Conservation (phyloP, 495 filamentous ascomycete genomes). For the Aspergillus panamensis region DNA sequence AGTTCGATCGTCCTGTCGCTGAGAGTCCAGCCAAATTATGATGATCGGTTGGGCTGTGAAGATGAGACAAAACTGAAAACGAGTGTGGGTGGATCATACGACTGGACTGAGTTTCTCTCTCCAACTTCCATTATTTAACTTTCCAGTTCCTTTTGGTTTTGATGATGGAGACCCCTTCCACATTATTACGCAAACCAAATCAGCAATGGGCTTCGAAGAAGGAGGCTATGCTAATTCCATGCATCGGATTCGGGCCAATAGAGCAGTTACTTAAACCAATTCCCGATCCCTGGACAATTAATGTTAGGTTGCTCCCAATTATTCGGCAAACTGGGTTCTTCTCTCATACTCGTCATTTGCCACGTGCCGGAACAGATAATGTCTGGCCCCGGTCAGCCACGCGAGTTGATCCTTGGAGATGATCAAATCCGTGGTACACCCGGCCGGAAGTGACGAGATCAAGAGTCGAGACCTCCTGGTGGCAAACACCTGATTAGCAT, state of each 20-base stretch:
- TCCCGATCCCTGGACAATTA: not conserved
- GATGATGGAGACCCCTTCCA: not conserved
- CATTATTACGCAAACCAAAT: not conserved
- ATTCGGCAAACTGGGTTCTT: not conserved
- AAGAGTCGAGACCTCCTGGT: too few relatives aligned
- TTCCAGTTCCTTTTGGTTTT: not conserved
- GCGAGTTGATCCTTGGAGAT: slow-evolving; percentile 9
- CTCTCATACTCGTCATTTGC: slow-evolving; percentile 13
- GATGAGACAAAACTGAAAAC: not conserved
- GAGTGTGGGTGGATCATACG: not conserved
- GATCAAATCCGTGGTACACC: not conserved
- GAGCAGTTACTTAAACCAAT: too few relatives aligned
- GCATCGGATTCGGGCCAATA: too few relatives aligned
- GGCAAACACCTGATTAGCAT: too few relatives aligned
- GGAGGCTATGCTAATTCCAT: too few relatives aligned
- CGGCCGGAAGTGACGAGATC: not conserved
- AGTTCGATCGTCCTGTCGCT: not conserved
- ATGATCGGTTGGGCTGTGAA: not conserved
- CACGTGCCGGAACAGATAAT: slow-evolving; percentile 14
- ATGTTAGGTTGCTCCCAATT: not conserved
- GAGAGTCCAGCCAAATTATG: not conserved
- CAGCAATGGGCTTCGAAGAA: not conserved
- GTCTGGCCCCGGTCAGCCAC: slow-evolving; percentile 15
- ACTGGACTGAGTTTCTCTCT: not conserved
- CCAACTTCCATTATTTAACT: not conserved